Evolutionary conservation across 768 basidiomycete genomes (phyloP), one percentile per base, ranked within the genome.

Genomic region (Hericium rajendrae): DNA sequence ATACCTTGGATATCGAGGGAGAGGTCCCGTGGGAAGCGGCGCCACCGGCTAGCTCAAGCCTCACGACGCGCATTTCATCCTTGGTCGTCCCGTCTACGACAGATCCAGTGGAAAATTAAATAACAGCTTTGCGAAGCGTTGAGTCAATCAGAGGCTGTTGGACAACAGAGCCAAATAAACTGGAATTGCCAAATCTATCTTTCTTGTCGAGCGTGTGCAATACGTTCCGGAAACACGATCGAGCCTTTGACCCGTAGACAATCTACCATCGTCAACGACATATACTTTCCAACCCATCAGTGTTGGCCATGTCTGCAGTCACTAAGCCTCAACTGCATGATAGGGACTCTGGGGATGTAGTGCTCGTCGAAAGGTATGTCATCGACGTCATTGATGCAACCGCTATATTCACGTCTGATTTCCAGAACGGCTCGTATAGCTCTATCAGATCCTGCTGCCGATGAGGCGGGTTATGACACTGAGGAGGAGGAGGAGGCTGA

Each of bases 401-500:
- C 16, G 22, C 28, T 10, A 22, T 38, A 18, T 16, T 37, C n/a
- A 51, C 22, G 26, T 37, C 50, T 51, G 12, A 46, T 46, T n/a
- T 20, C 52, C 20, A 63, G 62, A 57, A 56, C 57, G 10, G 62
- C 62, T 37, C 62, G 62, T 20, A 18, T 63, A 13, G 60, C 55
- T 9, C 24, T 57, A 26, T 60, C 62, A 15, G 48, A 46, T 28
- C 49, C 57, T 26, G 57, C 53, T 22, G 73, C 43, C 15, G 15
- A 46, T 4, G 43, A 46, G 43, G 43, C 43, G n/a, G 43, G 15
- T n/a, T n/a, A 9, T n/a, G 16, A 46, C 9, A 46, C 6, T 18
- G 43, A 46, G 8, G 18, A n/a, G 2, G 43, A 46, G 43, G 76
- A 82, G 24, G 82, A 84, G 51, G 83, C 78, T 2, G 84, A 69